These are phyloP conservation scores for Pythium aphanidermatum DNA, from an alignment of 352 stramenopile species.

Conservation along the genomic window DNA sequence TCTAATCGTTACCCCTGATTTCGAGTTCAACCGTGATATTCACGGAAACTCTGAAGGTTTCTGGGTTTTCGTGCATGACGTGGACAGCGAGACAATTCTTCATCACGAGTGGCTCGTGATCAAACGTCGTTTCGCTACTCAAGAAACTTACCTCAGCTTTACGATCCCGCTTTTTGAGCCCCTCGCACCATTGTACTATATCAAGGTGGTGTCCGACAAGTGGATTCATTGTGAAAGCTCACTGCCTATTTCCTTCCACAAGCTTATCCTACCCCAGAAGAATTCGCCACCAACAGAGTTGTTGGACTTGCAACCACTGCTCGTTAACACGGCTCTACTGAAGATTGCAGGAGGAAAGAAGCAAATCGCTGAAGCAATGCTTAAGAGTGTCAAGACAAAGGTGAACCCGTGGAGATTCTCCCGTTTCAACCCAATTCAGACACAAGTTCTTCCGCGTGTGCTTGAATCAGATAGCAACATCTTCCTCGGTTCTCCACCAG, in stretches of 20 bases:
- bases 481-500: constrained; percentile 93
- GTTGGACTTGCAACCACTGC: constrained; percentile 96
- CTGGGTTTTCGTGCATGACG: constrained; percentile 98
- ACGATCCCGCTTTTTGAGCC: constrained; percentile 98
- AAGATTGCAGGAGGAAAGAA: constrained; percentile 68
- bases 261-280: constrained; percentile 98
- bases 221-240: constrained; percentile 97
- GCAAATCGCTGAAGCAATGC: constrained; percentile 40
- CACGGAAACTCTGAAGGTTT: constrained; percentile 97
- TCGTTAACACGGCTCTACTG: constrained; percentile 82
- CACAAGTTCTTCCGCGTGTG: constrained; percentile 94
- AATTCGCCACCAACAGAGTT: constrained; percentile 96
- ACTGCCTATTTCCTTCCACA: constrained; percentile 97
- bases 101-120: constrained; percentile 97
- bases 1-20: constrained; percentile 95
- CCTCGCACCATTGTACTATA: constrained; percentile 97
- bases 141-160: constrained; percentile 89
- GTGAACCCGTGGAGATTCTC: constrained; percentile 72
- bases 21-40: constrained; percentile 95
- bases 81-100: constrained; percentile 97
- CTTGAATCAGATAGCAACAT: constrained; percentile 95
- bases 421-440: constrained; percentile 99
- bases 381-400: constrained; percentile 41
- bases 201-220: constrained; percentile 96
- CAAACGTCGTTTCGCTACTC: constrained; percentile 75